Base-by-base conservation (phyloP, 805 yeast genomes). In the Suhomyces sp. region DNA sequence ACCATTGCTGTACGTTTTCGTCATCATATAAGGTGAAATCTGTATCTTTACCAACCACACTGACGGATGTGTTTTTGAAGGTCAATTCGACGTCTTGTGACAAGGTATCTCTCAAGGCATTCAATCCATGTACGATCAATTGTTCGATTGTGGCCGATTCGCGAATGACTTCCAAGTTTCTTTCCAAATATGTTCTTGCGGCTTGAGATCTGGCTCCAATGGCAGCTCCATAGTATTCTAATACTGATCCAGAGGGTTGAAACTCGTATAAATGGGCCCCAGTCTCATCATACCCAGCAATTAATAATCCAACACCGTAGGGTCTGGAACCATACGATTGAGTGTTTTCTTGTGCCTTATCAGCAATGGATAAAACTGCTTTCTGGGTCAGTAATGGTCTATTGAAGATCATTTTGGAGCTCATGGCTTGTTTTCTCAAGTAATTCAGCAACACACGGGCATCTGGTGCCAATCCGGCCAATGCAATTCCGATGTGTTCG, bases 151-250 rank as follows among this genome's bases (percentile, higher is more conserved):
- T 67, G 9, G 76, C 67, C 6, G 79, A 67, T 36, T 74, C 72
- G 13, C 79, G 66, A 48, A 87, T 85, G 19, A 70, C 68, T 23
- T 85, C 88, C 55, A 81, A 72, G 48, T 83, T 82, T 56, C 96
- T 81, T 64, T 93, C 99, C 56, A 93, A 68, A 51, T 88, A 93
- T 2, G 99, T 93, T 68, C 95, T 80, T 11, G 96, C 97, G 33
- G 98, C 98, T 65, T 93, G 99, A 2, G 98, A 91, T 57, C 99
- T 78, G 7, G 99, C 98, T 30, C 99, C 99, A 54, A 93, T 88
- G 23, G 98, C 95, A 9, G 96, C 81, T 22, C 96, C 98, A 49
- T 76, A 78, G 57, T 90, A 85, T 62, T 93, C 98, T 51, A 88
- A 70, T 15, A 84, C 93, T 17, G 91, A 81, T 2, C 99, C 99